phyloP scores from a whole-genome alignment of 2,329 filamentous ascomycete species.

The Alternaria panax region DNA sequence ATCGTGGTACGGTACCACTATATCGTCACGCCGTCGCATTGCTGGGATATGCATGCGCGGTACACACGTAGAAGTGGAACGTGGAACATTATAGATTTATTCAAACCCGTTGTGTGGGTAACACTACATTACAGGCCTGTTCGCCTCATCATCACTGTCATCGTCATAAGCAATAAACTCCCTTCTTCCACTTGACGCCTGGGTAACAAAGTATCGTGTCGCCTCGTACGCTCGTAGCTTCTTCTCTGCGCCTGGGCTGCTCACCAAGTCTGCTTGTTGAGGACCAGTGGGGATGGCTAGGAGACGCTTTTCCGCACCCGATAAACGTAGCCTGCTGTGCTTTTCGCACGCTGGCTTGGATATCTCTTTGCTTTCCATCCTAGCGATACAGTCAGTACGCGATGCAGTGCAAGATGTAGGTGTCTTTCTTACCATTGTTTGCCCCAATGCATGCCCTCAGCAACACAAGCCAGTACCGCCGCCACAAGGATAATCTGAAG shows the following conservation, averaged over 20 bases:
- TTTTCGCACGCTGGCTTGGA: not conserved
- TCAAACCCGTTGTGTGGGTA: conserved; percentile 14
- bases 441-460: conserved; percentile 33
- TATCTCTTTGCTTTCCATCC: conserved; percentile 6
- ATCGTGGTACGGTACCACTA: not conserved
- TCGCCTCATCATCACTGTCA: conserved; percentile 44
- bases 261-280: conserved; percentile 3
- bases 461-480: conserved; percentile 37
- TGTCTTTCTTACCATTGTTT: conserved; percentile 29
- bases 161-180: conserved; percentile 39
- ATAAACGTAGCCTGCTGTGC: conserved; percentile 23
- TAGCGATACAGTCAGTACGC: not conserved
- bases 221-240: conserved; percentile 33
- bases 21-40: conserved; percentile 11
- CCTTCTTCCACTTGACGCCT: conserved; percentile 23
- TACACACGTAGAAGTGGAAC: conserved; percentile 1
- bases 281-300: conserved; percentile 22
- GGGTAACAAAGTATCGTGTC: conserved; percentile 24
- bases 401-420: not conserved
- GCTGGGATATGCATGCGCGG: conserved; percentile 28
- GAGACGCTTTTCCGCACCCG: conserved; percentile 31
- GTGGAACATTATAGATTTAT: conserved; percentile 8
- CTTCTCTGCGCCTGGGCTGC: conserved; percentile 39
- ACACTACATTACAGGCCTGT: conserved; percentile 43
- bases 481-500: conserved; percentile 39